phyloP scores from a whole-genome alignment of 208 protist species.

The Endotrypanum monterogeii region DNA sequence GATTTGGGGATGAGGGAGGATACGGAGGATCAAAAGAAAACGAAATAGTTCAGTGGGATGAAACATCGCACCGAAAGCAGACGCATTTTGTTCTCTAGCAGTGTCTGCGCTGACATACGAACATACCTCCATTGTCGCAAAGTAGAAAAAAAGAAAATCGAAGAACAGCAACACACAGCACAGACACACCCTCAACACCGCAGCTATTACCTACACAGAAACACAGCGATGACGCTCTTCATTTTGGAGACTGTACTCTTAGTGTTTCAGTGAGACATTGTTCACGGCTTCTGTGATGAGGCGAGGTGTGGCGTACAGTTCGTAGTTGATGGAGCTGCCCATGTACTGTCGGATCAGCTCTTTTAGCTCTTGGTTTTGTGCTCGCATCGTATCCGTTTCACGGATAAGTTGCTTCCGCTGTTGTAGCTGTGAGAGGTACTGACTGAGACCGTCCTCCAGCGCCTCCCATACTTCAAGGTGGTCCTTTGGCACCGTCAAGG shows the following conservation, averaged over 20 bases:
- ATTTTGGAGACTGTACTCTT: background rate
- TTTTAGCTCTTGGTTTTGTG: slow-evolving; percentile 94
- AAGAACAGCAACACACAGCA: background rate
- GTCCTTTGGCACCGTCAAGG: slow-evolving; percentile 71
- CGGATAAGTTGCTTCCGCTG: slow-evolving; percentile 86
- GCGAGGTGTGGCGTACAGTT: slow-evolving; percentile 85
- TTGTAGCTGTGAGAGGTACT: slow-evolving; percentile 91
- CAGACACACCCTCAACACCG: background rate
- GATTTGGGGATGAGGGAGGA: too few relatives aligned
- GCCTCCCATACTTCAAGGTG: slow-evolving; percentile 87
- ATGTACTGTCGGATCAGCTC: slow-evolving; percentile 93
- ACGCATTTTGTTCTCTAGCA: background rate
- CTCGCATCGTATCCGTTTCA: slow-evolving; percentile 84
- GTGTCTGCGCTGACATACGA: background rate
- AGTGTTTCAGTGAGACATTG: background rate
- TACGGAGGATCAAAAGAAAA: background rate
- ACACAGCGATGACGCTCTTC: background rate
- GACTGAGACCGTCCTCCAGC: slow-evolving; percentile 86
- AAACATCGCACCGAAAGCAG: background rate
- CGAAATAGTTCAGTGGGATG: background rate
- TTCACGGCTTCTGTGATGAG: slow-evolving; percentile 39
- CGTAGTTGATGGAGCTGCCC: slow-evolving; percentile 90
- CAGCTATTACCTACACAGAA: background rate
- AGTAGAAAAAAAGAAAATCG: background rate
- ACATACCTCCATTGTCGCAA: background rate